Percentiles rank a stretch among this genome's conserved stretches.
Conservation (phyloP, 176 grass and related monocot species). For the Oryza glaberrima region DNA sequence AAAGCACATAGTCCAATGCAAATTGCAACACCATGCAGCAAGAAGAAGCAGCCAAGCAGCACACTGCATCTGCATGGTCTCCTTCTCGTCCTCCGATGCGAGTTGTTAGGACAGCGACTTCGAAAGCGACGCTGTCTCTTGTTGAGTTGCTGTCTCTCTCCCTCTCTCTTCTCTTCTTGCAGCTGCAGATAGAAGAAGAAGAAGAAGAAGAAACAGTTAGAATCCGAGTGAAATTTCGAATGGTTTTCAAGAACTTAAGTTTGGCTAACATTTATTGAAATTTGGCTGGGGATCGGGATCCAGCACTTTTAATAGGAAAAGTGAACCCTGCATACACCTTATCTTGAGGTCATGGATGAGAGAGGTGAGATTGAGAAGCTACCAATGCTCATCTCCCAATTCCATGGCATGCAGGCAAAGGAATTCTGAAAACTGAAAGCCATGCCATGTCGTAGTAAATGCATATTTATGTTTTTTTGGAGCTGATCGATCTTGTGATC, state of each 20-base stretch:
- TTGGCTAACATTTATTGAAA: too few species aligned
- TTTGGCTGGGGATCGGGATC: too few species aligned
- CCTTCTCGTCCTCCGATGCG: not conserved
- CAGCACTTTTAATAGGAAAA: too few species aligned
- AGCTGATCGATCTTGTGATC: not conserved
- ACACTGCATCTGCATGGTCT: not conserved
- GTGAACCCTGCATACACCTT: too few species aligned
- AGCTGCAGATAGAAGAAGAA: not conserved
- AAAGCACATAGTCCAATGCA: slow-evolving; percentile 4
- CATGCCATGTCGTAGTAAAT: not conserved
- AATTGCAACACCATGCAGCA: not conserved
- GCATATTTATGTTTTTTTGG: not conserved
- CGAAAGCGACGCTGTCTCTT: slow-evolving; percentile 15
- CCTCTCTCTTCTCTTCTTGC: not conserved
- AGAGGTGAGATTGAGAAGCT: not conserved
- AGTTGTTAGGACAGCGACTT: not conserved
- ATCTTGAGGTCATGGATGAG: not conserved
- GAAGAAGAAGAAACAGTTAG: too few species aligned
- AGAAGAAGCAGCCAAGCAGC: not conserved
- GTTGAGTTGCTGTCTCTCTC: not conserved
- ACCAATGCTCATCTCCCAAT: not conserved
- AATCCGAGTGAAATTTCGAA: too few species aligned
- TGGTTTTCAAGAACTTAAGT: too few species aligned
- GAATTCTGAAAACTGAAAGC: not conserved
- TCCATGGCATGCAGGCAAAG: slow-evolving; percentile 24